Base-by-base conservation (phyloP, 208 protist species). In the Wallacemonas sp. region DNA sequence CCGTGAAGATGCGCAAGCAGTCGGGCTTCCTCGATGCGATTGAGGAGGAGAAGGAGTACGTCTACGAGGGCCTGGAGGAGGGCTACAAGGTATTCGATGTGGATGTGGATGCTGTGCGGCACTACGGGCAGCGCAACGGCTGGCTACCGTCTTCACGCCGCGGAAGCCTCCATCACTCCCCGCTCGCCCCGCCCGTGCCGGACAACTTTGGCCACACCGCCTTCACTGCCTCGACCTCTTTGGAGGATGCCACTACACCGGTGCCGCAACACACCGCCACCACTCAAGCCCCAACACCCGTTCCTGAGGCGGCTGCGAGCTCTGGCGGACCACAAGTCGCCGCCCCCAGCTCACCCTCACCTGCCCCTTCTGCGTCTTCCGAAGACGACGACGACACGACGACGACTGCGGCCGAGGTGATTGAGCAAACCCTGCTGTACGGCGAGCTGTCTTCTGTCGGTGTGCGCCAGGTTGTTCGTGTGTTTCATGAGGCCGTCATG, bases 381-480 rank as follows among this genome's bases (percentile, higher is more conserved):
- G 11, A n/a, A 17, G 17, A 21, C 42, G 15, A 21, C 42, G 31
- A n/a, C 15, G 24, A 31, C 14, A 14, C 9, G 60, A 49, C 28
- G 44, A 65, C 14, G 42, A 44, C 4, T 6, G 26, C 4, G 30
- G 38, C 30, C 38, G 49, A 63, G 46, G 42, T 45, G 9, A 61
- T 65, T 38, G 31, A 27, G 21, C 15, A 55, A 0, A 47, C 62
- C n/a, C 66, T 80, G 17, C 72, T 92, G 1, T 92, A 92, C 63
- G 86, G 86, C n/a, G 86, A 92, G 56, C 69, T 92, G 26, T 89
- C 86, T 39, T 80, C 82, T 5, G 34, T 66, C 36, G 86, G 86
- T 8, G 72, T 86, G 34, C 82, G 86, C n/a, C 82, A 92, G 68
- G 51, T 41, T 19, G 17, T 21, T 14, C 56, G 58, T 21, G 33